Evolutionary conservation across 108 stramenopile genomes (phyloP).

Genomic region (Skeletonema grethae): DNA sequence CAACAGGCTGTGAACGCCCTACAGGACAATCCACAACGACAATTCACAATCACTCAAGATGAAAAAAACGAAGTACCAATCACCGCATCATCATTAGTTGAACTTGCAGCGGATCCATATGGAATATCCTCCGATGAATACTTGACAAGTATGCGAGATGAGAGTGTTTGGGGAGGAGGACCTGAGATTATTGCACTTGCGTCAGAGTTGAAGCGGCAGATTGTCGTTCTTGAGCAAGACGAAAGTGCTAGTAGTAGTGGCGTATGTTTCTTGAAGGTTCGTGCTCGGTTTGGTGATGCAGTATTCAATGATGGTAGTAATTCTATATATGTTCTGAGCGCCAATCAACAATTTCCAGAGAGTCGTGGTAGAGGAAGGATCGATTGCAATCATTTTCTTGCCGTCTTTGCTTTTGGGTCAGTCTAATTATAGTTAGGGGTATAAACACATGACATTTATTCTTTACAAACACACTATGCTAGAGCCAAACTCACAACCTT

Average conservation of each 20-base stretch:
- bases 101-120: conserved; percentile 72
- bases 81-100: conserved; percentile 61
- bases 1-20: conserved; percentile 64
- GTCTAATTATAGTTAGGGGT: too few species aligned
- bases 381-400: conserved; percentile 67
- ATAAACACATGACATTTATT: too few species aligned
- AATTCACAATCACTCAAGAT: conserved; percentile 43
- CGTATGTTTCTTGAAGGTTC: conserved; percentile 19
- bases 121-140: conserved; percentile 75
- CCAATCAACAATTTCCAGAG: conserved; percentile 58
- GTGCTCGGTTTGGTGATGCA: conserved; percentile 55
- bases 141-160: conserved; percentile 76
- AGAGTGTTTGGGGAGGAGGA: conserved; percentile 94
- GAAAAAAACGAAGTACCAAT: conserved; percentile 75
- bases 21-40: conserved; percentile 9
- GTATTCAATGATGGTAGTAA: conserved; percentile 28
- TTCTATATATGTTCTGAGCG: conserved; percentile 42
- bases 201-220: conserved; percentile 83
- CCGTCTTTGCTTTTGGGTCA: conserved; percentile 25
- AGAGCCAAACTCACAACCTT: too few species aligned
- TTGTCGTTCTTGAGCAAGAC: conserved; percentile 66
- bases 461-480: too few species aligned
- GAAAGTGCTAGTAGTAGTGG: not conserved
- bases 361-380: conserved; percentile 1
- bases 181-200: conserved; percentile 94